Base-by-base conservation (phyloP, 2,329 filamentous ascomycete genomes). In the Beauveria pseudobassiana region DNA sequence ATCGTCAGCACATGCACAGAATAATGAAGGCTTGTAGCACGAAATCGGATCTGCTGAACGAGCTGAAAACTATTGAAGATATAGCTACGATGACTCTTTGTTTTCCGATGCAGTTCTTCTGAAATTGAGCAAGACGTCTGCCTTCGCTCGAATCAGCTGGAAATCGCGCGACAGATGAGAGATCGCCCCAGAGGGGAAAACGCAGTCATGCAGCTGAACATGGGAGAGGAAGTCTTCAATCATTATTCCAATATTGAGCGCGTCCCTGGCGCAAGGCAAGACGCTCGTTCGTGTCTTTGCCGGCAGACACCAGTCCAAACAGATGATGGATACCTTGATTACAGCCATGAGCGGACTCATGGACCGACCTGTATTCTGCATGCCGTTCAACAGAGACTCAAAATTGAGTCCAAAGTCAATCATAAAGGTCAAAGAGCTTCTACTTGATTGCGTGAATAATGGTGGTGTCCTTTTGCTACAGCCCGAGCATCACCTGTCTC, bases 221-320 rank as follows among this genome's bases (percentile, higher is more conserved):
- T 90, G 87, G 87, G 87, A 0, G 81, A 88, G 67, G 0, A 90
- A 90, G 64, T 85, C 85, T 0, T 87, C 87, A 0, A 82, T 89
- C 1, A 90, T 92, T 54, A 78, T 87, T 0, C 87, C 87, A 0
- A 85, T 89, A 43, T 80, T 87, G 0, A 82, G 82, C 0, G 72
- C 81, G 0, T 71, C 75, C 0, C 69, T 88, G 0, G 82, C 83
- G 0, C 74, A 89, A 52, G 74, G 76, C 0, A 67, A 70, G 0
- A 76, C 71, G 4, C 72, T 90, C 0, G 80, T 83, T 0, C 74
- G 86, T 3, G 78, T 89, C 0, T 70, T 90, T 1, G 84, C 88
- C 0, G 78, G 81, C 0, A 88, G 86, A 63, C 78, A 87, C 0
- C 79, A 88, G 42, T 79, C 82, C 0, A 78, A 77, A 16, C 86